Evolutionary conservation across 441 rosid species (phyloP).

Genomic region (Erodium trifolium): DNA sequence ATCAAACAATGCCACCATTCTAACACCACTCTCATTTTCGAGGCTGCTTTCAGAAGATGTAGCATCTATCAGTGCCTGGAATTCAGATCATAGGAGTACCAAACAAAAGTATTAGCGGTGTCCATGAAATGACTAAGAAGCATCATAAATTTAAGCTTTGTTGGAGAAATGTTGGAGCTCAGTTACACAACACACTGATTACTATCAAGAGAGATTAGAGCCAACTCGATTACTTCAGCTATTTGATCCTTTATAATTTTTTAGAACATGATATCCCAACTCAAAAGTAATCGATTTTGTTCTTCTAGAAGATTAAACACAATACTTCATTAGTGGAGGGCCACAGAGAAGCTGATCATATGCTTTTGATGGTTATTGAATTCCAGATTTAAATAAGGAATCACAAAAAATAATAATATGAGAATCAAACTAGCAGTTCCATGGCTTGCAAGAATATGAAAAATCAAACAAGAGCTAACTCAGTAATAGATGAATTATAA

Average conservation of each 20-base stretch:
- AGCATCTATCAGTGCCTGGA: constrained; percentile 76
- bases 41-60: constrained; percentile 63
- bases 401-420: neutral
- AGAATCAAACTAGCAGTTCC: neutral
- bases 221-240: neutral
- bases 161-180: neutral
- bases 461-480: neutral
- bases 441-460: neutral
- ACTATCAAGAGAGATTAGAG: neutral
- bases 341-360: too few relatives aligned
- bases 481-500: neutral
- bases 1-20: constrained; percentile 97
- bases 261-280: neutral
- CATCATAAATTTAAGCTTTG: neutral
- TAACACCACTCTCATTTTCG: constrained; percentile 70
- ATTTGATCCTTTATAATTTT: neutral
- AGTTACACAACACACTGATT: too few relatives aligned
- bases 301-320: neutral
- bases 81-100: constrained; percentile 3
- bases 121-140: too few relatives aligned
- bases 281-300: neutral
- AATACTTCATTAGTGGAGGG: neutral
- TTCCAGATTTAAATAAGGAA: too few relatives aligned
- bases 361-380: too few relatives aligned
- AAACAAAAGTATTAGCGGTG: neutral